phyloP scores from a whole-genome alignment of 139 green algal species.

The Chara braunii region DNA sequence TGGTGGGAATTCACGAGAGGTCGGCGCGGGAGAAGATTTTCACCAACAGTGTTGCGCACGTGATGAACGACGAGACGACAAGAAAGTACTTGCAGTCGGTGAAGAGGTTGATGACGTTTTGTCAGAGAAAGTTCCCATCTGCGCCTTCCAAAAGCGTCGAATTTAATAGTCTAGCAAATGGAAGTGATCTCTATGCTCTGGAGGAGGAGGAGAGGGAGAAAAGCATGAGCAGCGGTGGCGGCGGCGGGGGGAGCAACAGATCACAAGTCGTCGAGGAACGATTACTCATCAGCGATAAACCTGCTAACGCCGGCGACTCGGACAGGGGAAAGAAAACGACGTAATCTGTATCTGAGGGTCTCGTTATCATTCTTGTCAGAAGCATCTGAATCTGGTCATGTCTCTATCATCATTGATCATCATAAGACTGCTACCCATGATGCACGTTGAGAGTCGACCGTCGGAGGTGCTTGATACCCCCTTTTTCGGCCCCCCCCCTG shows the following conservation, averaged over 20 bases:
- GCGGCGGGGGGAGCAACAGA: no score
- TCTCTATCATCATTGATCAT: no score
- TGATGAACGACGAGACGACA: slow-evolving; percentile 98
- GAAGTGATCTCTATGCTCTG: slow-evolving; percentile 28
- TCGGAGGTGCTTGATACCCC: no score
- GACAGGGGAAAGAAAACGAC: neutral
- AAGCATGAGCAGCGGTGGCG: neutral
- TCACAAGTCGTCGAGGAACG: no score
- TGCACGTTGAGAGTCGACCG: no score
- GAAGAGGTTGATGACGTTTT: slow-evolving; percentile 40
- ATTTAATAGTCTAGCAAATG: slow-evolving; percentile 41
- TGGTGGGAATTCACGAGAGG: slow-evolving; percentile 85
- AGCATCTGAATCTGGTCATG: no score
- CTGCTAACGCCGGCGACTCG: neutral
- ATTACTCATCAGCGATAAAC: no score
- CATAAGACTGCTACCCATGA: no score
- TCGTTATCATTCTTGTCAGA: neutral
- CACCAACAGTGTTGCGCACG: slow-evolving; percentile 73
- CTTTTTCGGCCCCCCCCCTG: no score
- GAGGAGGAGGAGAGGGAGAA: slow-evolving; percentile 20
- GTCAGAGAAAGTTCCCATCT: slow-evolving; percentile 36
- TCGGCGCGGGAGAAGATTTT: slow-evolving; percentile 93
- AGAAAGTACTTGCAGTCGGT: slow-evolving; percentile 76
- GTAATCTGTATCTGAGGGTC: neutral
- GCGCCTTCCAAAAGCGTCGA: slow-evolving; percentile 39